Base-by-base conservation (phyloP, 768 basidiomycete genomes). In the Amyloporia xantha region DNA sequence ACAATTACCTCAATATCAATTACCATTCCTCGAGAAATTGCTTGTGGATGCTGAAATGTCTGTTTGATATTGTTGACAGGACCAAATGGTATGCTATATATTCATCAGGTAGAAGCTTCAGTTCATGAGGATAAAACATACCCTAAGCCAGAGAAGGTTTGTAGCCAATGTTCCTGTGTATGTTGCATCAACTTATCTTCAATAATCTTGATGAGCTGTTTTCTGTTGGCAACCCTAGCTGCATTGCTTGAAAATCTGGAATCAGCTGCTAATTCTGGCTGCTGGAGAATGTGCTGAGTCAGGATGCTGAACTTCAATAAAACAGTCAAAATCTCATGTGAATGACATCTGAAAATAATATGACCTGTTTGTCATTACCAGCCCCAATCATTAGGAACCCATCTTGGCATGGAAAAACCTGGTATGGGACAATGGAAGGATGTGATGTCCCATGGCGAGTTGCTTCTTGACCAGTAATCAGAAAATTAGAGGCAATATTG, bases 371-470 rank as follows among this genome's bases (percentile, higher is more conserved):
- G 61, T 95, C 80, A 63, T 92, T 95, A 4, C 90, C 93, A 6
- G 89, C 91, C 39, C 91, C 92, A 54, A 96, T 83, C 94, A 96
- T 95, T 51, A 96, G 66, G 62, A 82, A 93, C 25, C 91, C 89
- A 58, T 91, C 82, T 60, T 80, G 77, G 62, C 92, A 95, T 0
- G 85, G 78, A 63, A 95, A 93, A 3, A 83, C 89, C 64, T 93
- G 89, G 68, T 94, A 95, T 2, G 92, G 91, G 5, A 93, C 94
- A 58, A 97, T 85, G 15, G 90, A 92, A 12, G 94, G 89, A 64
- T 97, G 94, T 0, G 88, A 80, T 24, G 94, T 96, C n/a, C 94
- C 94, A 64, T 91, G 82, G 47, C 94, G 73, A 26, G 75, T 73
- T 20, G 86, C 94, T 64, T 93, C 89, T 63, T 84, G 68, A 13